These are phyloP conservation scores for Urochloa ruziziensis DNA, from an alignment of 176 grass and related monocot genomes.

Conservation along the genomic window DNA sequence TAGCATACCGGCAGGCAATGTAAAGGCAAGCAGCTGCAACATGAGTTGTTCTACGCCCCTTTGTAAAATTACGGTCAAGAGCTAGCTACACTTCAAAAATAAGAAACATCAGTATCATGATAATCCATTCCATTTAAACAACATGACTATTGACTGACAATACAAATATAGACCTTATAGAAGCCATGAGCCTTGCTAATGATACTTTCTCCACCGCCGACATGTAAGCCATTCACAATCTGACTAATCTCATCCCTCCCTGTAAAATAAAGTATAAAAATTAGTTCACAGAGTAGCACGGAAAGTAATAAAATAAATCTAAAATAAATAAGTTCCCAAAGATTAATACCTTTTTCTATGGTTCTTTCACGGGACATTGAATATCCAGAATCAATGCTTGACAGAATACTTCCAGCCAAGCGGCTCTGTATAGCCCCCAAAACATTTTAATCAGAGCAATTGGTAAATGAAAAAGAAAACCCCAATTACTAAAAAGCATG, in stretches of 20 bases:
- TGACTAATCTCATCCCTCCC: constrained; percentile 68
- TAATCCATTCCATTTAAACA: constrained; percentile 11
- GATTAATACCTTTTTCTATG: constrained; percentile 49
- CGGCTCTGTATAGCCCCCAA: constrained; percentile 42
- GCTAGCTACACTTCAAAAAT: constrained; percentile 69
- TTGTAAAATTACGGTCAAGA: constrained; percentile 79
- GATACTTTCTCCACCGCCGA: constrained; percentile 73
- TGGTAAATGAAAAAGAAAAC: constrained; percentile 3
- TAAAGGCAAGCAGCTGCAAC: constrained; percentile 91
- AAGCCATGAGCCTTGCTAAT: constrained; percentile 57
- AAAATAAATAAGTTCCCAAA: not conserved
- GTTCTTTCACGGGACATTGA: constrained; percentile 85
- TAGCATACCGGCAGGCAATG: constrained; percentile 77
- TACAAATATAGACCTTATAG: constrained; percentile 52
- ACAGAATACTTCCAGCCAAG: constrained; percentile 42
- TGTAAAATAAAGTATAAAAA: constrained; percentile 39
- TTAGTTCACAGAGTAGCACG: not conserved
- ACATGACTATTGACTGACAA: not conserved
- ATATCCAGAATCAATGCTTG: constrained; percentile 51
- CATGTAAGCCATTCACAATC: constrained; percentile 54
- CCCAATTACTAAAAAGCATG: not conserved
- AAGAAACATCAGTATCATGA: constrained; percentile 25
- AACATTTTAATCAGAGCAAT: not conserved
- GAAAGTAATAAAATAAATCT: constrained; percentile 10
- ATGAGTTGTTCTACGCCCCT: constrained; percentile 61